Conservation (phyloP, 1,284 basidiomycete genomes). For the Ceratobasidium sp. region DNA sequence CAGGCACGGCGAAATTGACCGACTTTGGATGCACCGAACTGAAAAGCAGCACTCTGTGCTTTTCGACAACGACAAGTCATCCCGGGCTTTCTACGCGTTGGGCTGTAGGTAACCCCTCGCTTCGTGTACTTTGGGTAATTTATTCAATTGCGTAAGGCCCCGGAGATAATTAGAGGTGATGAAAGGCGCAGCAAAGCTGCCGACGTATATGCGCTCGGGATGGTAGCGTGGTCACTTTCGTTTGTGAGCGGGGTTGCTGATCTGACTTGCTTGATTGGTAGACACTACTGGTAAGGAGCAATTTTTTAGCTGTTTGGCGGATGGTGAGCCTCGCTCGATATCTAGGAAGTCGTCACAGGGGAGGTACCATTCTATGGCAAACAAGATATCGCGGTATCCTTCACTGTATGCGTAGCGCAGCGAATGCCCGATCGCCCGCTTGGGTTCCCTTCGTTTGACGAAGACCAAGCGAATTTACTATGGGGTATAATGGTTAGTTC, state of each 20-base stretch:
- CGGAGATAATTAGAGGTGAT: constrained; percentile 1
- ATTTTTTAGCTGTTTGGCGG: neutral
- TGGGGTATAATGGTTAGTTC: neutral
- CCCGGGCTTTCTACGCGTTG: neutral
- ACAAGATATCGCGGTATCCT: neutral
- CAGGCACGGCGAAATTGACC: constrained; percentile 10
- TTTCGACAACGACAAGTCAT: neutral
- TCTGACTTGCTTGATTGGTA: neutral
- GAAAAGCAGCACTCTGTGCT: neutral
- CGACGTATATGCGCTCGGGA: constrained; percentile 35
- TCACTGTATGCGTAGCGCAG: neutral
- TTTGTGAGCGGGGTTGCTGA: neutral
- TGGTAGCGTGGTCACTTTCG: constrained; percentile 1
- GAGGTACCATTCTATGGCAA: neutral
- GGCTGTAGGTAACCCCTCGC: neutral
- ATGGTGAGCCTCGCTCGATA: neutral
- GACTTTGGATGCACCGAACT: constrained; percentile 23
- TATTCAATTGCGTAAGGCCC: constrained; percentile 9
- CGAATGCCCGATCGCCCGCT: neutral
- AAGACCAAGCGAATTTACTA: neutral
- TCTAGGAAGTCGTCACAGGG: constrained; percentile 10
- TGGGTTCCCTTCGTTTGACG: neutral
- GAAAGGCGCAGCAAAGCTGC: neutral
- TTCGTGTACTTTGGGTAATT: neutral
- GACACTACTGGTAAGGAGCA: constrained; percentile 8